Evolutionary conservation across 2,329 filamentous ascomycete genomes (phyloP), one percentile per base, ranked within the genome.

Genomic region (Graphium sp.): DNA sequence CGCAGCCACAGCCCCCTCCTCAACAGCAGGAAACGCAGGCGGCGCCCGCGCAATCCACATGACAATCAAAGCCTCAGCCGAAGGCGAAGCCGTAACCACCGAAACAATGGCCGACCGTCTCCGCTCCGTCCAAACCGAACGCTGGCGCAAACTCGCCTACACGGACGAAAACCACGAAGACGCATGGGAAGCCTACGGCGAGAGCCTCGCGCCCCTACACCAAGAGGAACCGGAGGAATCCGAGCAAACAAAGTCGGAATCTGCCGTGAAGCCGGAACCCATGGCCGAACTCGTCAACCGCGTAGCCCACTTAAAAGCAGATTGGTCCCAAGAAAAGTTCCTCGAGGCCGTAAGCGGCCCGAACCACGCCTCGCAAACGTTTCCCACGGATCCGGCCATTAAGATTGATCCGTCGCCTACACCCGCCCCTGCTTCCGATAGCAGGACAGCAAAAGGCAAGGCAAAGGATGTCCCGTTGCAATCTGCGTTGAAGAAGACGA

Each of bases 21-120:
- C 52, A 41, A 41, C 46, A 1, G 38, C 52, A 43, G 38, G 46
- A 45, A 32, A 48, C 45, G 38, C 55, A 48, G 37, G 55, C 5
- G 70, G 74, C 36, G 74, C 79, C 15, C 75, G 79, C 36, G 76
- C 81, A 11, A 81, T 92, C 41, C 78, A 89, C 50, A 81, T 92
- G 58, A 82, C 81, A 18, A 74, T 91, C 44, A 92, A 91, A 58
- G 73, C 74, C 21, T 68, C 71, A 2, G 68, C 71, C 26, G 72
- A 78, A 39, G 72, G 73, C 32, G 75, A 77, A 29, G 58, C 65
- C 10, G 59, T 70, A 31, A 61, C 70, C 9, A 72, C 69, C 15
- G 68, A 79, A 39, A 85, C 73, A 20, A 89, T 78, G 59, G 74
- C 67, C 35, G 66, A 78, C 43, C 71, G 83, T 18, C 66, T 95